Percentiles rank a stretch among this genome's conserved stretches.
These are phyloP conservation scores for Candida endomychidarum DNA, from an alignment of 805 yeast species.

Conservation along the genomic window DNA sequence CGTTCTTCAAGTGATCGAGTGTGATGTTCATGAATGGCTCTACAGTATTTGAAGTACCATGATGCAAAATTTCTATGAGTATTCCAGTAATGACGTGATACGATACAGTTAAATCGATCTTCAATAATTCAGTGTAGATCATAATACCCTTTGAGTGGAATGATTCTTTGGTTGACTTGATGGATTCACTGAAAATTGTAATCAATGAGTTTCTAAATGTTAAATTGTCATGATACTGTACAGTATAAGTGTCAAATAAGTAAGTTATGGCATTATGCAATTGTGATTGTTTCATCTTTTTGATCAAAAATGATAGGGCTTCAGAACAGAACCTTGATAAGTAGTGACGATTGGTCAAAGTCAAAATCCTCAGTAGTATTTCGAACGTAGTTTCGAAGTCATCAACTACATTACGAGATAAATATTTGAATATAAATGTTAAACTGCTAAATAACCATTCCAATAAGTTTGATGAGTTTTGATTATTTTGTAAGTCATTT, in stretches of 20 bases:
- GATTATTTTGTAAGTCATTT: constrained; percentile 51
- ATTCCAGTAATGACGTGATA: constrained; percentile 54
- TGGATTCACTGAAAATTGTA: constrained; percentile 66
- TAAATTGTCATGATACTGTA: constrained; percentile 33
- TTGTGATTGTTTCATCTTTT: constrained; percentile 57
- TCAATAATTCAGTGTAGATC: constrained; percentile 48
- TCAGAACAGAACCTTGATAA: constrained; percentile 85
- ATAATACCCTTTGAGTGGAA: constrained; percentile 69
- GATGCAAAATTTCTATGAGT: constrained; percentile 50
- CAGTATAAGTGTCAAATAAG: constrained; percentile 36
- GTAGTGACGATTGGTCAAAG: constrained; percentile 55
- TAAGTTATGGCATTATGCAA: constrained; percentile 47
- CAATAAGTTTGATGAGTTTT: constrained; percentile 58
- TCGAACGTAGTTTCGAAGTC: constrained; percentile 64
- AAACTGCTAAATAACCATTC: constrained; percentile 84
- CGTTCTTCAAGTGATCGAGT: constrained; percentile 10
- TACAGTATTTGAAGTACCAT: constrained; percentile 39
- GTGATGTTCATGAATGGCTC: constrained; percentile 10
- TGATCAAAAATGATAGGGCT: constrained; percentile 78
- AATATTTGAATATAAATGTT: constrained; percentile 87
- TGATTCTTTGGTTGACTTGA: constrained; percentile 67
- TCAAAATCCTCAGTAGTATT: constrained; percentile 61
- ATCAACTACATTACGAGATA: constrained; percentile 65
- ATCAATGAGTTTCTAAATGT: constrained; percentile 60
- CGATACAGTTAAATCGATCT: constrained; percentile 26